These are phyloP conservation scores for Pluteus cervinus DNA, from an alignment of 768 basidiomycete genomes.

Conservation along the genomic window DNA sequence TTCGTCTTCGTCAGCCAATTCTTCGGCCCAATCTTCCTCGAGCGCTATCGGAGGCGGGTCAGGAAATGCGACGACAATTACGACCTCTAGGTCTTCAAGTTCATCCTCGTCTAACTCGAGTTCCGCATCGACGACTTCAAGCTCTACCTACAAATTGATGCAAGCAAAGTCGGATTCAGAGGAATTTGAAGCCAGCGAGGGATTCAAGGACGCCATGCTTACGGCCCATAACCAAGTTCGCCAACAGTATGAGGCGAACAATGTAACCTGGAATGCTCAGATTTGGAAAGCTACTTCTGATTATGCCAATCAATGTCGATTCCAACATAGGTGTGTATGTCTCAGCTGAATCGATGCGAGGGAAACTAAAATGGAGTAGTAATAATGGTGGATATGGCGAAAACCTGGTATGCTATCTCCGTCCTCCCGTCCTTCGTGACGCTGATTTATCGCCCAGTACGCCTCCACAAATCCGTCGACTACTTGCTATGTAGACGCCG, in stretches of 20 bases:
- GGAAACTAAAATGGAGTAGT: constrained; percentile 3
- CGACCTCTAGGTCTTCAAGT: too few species aligned
- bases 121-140: too few species aligned
- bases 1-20: too few species aligned
- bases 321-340: constrained; percentile 15
- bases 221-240: constrained; percentile 16
- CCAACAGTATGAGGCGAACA: constrained; percentile 15
- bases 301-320: constrained; percentile 18
- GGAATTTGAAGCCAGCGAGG: too few species aligned
- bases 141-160: too few species aligned
- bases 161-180: too few species aligned
- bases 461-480: constrained; percentile 12
- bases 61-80: too few species aligned
- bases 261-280: constrained; percentile 16
- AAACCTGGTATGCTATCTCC: constrained; percentile 16
- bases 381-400: constrained; percentile 19
- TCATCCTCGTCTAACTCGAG: too few species aligned
- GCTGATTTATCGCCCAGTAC: background rate
- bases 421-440: background rate
- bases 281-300: constrained; percentile 14
- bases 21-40: too few species aligned
- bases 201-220: too few species aligned
- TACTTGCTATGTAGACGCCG: constrained; percentile 10
- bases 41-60: too few species aligned
- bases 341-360: background rate